phyloP scores from a whole-genome alignment of 129 eudicot genomes.

The Lactuca saligna region DNA sequence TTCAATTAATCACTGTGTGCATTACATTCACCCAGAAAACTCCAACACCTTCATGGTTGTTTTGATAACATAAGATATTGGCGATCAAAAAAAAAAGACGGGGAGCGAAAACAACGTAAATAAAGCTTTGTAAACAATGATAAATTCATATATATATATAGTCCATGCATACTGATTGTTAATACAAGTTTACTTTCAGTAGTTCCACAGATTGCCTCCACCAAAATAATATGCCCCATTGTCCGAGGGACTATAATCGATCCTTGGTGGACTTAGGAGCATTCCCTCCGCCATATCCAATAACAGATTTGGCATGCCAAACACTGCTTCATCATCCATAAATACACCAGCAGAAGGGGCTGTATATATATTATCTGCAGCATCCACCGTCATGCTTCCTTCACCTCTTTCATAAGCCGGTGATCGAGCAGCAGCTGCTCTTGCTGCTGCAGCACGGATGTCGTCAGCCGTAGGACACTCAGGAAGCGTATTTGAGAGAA shows the following conservation, averaged over 20 bases:
- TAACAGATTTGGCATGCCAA: slow-evolving; percentile 63
- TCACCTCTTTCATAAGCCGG: slow-evolving; percentile 10
- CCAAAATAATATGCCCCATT: slow-evolving; percentile 24
- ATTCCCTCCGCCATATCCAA: slow-evolving; percentile 73
- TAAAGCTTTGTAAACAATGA: no score
- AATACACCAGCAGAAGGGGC: slow-evolving; percentile 18
- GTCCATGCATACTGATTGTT: not conserved
- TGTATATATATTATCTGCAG: no score
- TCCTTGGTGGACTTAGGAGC: slow-evolving; percentile 73
- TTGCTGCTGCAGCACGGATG: slow-evolving; percentile 58
- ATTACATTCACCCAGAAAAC: not conserved
- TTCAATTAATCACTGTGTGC: not conserved
- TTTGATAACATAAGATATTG: not conserved
- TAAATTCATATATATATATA: no score
- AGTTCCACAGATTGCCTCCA: slow-evolving; percentile 50
- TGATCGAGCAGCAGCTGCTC: slow-evolving; percentile 32
- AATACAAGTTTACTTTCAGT: slow-evolving; percentile 1
- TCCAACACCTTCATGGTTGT: no score
- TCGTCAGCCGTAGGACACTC: slow-evolving; percentile 47
- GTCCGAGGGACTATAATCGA: slow-evolving; percentile 31
- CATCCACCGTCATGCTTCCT: not conserved
- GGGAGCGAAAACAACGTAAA: not conserved
- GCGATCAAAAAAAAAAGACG: not conserved
- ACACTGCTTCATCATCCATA: slow-evolving; percentile 56
- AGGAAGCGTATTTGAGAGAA: slow-evolving; percentile 33